A percentile compares a stretch with the other conserved stretches of the same genome.
These are phyloP conservation scores for Coemansia sp. DNA, from an alignment of 371 early-diverging fungal genomes.

Conservation along the genomic window DNA sequence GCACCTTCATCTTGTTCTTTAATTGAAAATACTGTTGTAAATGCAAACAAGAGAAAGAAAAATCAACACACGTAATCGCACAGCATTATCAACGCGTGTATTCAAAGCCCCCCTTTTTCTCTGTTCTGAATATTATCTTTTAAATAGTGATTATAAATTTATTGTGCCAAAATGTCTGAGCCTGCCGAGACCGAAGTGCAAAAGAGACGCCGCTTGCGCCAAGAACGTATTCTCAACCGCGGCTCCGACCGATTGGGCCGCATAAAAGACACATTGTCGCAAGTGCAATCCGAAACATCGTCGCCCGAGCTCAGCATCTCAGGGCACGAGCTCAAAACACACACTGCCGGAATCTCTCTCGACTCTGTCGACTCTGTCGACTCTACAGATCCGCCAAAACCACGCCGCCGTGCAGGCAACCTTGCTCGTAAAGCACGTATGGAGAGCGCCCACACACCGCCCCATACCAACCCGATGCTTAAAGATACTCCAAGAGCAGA, in stretches of 20 bases:
- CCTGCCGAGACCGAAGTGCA: slow-evolving; percentile 32
- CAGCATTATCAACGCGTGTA: no score
- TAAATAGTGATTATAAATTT: background rate
- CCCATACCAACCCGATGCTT: background rate
- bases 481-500: slow-evolving; percentile 15
- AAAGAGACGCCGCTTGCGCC: slow-evolving; percentile 35
- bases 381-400: background rate
- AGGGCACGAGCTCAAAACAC: slow-evolving; percentile 35
- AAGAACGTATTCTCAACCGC: slow-evolving; percentile 44
- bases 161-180: slow-evolving; percentile 3
- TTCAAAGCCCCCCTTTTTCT: background rate
- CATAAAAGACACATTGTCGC: slow-evolving; percentile 32
- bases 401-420: slow-evolving; percentile 38
- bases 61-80: background rate
- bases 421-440: slow-evolving; percentile 37
- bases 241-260: slow-evolving; percentile 37
- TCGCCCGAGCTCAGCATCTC: slow-evolving; percentile 21
- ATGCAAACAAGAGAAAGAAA: background rate
- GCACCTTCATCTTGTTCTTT: slow-evolving; percentile 30
- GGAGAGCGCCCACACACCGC: slow-evolving; percentile 7
- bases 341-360: slow-evolving; percentile 17
- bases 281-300: slow-evolving; percentile 28
- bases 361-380: slow-evolving; percentile 5
- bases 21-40: background rate
- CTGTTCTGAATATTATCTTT: background rate